phyloP scores from a whole-genome alignment of 805 yeast genomes.

The Saturnispora hagleri region DNA sequence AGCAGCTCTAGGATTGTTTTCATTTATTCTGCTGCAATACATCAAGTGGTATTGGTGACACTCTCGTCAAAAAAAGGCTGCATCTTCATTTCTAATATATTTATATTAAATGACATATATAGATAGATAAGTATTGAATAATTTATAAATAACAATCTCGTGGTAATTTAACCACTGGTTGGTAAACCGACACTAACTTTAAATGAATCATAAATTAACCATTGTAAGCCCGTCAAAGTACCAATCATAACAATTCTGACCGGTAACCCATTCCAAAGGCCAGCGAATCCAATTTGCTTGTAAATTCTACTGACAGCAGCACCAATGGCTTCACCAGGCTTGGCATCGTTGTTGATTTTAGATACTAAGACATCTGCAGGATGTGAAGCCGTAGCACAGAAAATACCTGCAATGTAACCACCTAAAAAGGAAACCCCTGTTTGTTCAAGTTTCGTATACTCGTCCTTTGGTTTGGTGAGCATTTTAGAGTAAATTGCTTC shows the following conservation, averaged over 20 bases:
- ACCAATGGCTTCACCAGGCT: constrained; percentile 55
- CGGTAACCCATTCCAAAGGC: constrained; percentile 91
- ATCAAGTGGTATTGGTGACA: constrained; percentile 14
- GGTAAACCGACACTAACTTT: constrained; percentile 93
- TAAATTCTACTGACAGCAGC: constrained; percentile 69
- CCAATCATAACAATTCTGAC: constrained; percentile 96
- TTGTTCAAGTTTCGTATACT: constrained; percentile 67
- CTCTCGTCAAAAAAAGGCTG: not conserved
- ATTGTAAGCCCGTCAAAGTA: constrained; percentile 93
- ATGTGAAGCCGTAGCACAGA: constrained; percentile 92
- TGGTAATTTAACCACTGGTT: constrained; percentile 56
- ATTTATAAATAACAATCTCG: not conserved
- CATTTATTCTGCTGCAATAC: constrained; percentile 24
- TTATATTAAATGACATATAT: not conserved
- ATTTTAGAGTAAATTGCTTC: constrained; percentile 57
- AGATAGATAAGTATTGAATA: not conserved
- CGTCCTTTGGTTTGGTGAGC: constrained; percentile 63
- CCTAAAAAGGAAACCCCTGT: constrained; percentile 93
- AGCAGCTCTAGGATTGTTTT: constrained; percentile 21
- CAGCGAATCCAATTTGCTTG: constrained; percentile 73
- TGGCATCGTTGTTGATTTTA: constrained; percentile 69
- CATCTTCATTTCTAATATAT: not conserved
- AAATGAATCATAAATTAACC: constrained; percentile 94
- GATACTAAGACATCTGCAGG: constrained; percentile 99
- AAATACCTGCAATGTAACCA: constrained; percentile 95